Conservation (phyloP, 2,329 filamentous ascomycete species). For the Scorias spongiosa region DNA sequence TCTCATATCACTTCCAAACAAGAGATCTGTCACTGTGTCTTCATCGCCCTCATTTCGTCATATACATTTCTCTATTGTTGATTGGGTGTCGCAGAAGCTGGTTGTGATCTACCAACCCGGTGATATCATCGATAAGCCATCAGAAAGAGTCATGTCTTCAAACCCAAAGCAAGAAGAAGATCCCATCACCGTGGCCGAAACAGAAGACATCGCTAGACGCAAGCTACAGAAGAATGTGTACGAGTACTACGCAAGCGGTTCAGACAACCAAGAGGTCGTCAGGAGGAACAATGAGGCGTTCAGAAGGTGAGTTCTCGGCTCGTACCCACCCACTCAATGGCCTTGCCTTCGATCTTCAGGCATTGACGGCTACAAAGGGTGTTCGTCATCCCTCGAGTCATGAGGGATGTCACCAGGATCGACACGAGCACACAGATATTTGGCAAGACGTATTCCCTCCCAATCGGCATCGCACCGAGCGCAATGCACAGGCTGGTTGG, state of each 20-base stretch:
- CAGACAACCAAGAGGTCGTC: conserved; percentile 2
- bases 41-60: no score
- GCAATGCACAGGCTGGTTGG: conserved; percentile 18
- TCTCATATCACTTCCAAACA: no score
- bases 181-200: conserved; percentile 2
- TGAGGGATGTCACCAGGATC: conserved; percentile 10
- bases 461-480: conserved; percentile 19
- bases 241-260: conserved; percentile 3
- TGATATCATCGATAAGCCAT: no score
- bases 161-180: not conserved
- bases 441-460: conserved; percentile 23
- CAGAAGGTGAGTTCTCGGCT: not conserved
- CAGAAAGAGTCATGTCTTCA: not conserved
- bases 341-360: no score
- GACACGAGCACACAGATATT: conserved; percentile 28
- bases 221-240: conserved; percentile 1
- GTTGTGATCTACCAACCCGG: no score
- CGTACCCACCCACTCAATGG: not conserved
- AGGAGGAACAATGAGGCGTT: conserved; percentile 1
- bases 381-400: conserved; percentile 11
- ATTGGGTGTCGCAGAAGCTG: no score
- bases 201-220: conserved; percentile 2
- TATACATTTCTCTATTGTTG: no score
- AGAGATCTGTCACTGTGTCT: no score
- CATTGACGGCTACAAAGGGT: not conserved